Percentiles rank a stretch among this genome's conserved stretches.
Evolutionary conservation across 495 filamentous ascomycete genomes (phyloP).

Genomic region (Neurospora sp.): DNA sequence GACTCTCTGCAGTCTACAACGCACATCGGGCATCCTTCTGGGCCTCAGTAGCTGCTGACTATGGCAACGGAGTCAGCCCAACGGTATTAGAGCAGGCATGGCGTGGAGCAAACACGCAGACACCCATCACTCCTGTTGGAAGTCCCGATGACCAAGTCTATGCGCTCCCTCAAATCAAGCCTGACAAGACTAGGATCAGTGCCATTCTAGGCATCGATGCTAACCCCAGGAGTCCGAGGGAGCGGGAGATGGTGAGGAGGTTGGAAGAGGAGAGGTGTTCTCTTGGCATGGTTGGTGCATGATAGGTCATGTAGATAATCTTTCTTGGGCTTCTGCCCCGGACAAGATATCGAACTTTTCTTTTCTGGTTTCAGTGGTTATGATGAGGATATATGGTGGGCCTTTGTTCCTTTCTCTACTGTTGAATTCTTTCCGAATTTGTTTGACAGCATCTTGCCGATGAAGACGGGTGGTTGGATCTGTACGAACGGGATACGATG

Average conservation of each 20-base stretch:
- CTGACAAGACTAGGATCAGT: constrained; percentile 42
- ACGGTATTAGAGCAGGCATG: constrained; percentile 59
- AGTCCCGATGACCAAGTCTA: constrained; percentile 35
- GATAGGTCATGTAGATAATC: not conserved
- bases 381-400: not conserved
- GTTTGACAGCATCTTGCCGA: not conserved
- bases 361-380: not conserved
- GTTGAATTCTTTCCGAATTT: not conserved
- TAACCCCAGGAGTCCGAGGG: constrained; percentile 41
- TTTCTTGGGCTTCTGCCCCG: no score
- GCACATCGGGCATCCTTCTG: constrained; percentile 62
- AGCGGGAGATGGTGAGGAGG: constrained; percentile 41
- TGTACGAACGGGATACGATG: not conserved
- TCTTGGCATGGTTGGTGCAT: constrained; percentile 16
- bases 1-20: constrained; percentile 59
- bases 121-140: constrained; percentile 35
- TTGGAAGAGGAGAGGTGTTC: constrained; percentile 34
- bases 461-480: not conserved
- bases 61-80: constrained; percentile 53
- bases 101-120: constrained; percentile 38
- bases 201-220: constrained; percentile 45
- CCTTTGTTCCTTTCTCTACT: not conserved
- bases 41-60: constrained; percentile 58
- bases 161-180: constrained; percentile 16
- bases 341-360: not conserved